A percentile compares a stretch with the other conserved stretches of the same genome.
Conservation (phyloP, 2,329 filamentous ascomycete species). For the Colletotrichum camelliae region DNA sequence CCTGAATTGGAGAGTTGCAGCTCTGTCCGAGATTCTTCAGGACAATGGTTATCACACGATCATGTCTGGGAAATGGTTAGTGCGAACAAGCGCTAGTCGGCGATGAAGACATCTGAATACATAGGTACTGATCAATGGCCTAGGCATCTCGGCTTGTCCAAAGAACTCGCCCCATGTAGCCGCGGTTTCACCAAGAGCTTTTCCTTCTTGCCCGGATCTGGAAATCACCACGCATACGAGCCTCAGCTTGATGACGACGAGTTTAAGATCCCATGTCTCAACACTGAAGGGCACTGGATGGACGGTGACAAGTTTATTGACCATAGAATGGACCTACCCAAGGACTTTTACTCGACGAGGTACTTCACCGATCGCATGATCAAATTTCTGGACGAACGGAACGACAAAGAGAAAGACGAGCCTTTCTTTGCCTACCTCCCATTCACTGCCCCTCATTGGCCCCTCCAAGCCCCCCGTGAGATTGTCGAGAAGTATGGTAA, state of each 20-base stretch:
- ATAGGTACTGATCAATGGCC: not conserved
- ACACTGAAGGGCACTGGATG: conserved; percentile 35
- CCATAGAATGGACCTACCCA: conserved; percentile 37
- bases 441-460: conserved; percentile 60
- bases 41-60: conserved; percentile 36
- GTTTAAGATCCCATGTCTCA: not conserved
- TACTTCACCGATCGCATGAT: conserved; percentile 48
- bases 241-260: conserved; percentile 34
- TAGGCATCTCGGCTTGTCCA: conserved; percentile 39
- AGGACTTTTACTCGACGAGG: conserved; percentile 50
- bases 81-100: too few relatives aligned
- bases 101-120: not conserved
- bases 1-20: conserved; percentile 33
- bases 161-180: conserved; percentile 38
- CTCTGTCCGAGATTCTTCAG: conserved; percentile 31
- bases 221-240: conserved; percentile 62
- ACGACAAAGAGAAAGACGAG: conserved; percentile 36
- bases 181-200: conserved; percentile 48
- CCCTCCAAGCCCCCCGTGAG: conserved; percentile 49
- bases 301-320: conserved; percentile 46
- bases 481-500: conserved; percentile 12
- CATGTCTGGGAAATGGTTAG: conserved; percentile 36
- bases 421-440: conserved; percentile 57
- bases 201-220: conserved; percentile 44
- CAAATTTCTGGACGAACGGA: conserved; percentile 43